A percentile compares a stretch with the other conserved stretches of the same genome.
Evolutionary conservation across 1,284 basidiomycete genomes (phyloP).

Genomic region (Ustilago cynodontis): DNA sequence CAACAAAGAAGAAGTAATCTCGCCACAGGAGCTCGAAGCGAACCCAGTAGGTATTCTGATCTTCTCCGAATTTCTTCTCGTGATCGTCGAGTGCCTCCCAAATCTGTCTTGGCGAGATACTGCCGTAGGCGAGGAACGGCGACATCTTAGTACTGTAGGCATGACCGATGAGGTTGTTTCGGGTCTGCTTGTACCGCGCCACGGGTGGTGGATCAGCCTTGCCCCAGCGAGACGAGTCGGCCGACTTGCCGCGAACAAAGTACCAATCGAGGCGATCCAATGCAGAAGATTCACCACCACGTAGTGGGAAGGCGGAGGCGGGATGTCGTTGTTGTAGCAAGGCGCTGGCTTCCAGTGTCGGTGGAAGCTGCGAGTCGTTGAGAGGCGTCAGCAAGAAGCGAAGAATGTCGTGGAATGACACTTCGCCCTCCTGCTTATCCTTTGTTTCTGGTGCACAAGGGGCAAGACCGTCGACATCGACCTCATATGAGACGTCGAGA

Average conservation of each 20-base stretch:
- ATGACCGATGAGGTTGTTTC: slow-evolving; percentile 74
- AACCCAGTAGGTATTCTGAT: slow-evolving; percentile 72
- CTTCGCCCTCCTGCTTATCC: slow-evolving; percentile 57
- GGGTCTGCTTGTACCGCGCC: slow-evolving; percentile 74
- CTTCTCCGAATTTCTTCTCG: slow-evolving; percentile 69
- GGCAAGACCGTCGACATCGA: slow-evolving; percentile 62
- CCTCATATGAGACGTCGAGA: slow-evolving; percentile 64
- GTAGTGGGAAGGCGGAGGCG: slow-evolving; percentile 62
- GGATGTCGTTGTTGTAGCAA: slow-evolving; percentile 63
- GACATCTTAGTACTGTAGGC: slow-evolving; percentile 75
- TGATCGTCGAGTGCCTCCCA: slow-evolving; percentile 70
- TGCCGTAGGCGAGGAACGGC: slow-evolving; percentile 73
- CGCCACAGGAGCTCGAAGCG: slow-evolving; percentile 75
- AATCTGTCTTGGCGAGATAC: slow-evolving; percentile 72
- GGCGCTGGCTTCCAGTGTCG: slow-evolving; percentile 51
- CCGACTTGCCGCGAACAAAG: slow-evolving; percentile 64
- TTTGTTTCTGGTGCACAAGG: slow-evolving; percentile 48
- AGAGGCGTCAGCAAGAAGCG: slow-evolving; percentile 59
- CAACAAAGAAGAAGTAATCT: slow-evolving; percentile 74
- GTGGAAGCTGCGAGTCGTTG: slow-evolving; percentile 57
- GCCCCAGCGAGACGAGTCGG: slow-evolving; percentile 58
- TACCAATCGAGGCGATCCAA: slow-evolving; percentile 66
- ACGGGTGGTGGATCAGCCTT: slow-evolving; percentile 69
- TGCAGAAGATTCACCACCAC: slow-evolving; percentile 64
- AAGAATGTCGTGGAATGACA: slow-evolving; percentile 66